Conservation (phyloP, 129 eudicot species). For the Centrapalus pauciflorus region DNA sequence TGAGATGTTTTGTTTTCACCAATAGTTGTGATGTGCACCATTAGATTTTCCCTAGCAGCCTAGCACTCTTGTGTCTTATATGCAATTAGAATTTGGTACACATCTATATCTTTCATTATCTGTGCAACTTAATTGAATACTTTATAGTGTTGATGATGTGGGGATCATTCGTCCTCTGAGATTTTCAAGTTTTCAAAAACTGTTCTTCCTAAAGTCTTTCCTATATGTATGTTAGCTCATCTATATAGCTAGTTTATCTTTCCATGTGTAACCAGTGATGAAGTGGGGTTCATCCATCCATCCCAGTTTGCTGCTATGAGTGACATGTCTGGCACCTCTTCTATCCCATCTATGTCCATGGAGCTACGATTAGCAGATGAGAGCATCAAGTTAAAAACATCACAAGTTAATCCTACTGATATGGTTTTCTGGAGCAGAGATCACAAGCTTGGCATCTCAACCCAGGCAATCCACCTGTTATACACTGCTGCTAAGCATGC, state of each 20-base stretch:
- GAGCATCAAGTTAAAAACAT: neutral
- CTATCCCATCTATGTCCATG: slow-evolving; percentile 17
- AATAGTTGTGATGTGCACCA: neutral
- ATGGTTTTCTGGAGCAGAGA: slow-evolving; percentile 65
- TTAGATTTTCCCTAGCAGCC: neutral
- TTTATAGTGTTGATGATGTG: neutral
- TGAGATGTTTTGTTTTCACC: neutral
- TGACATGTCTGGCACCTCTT: slow-evolving; percentile 28
- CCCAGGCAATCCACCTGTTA: slow-evolving; percentile 46
- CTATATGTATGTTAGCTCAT: neutral
- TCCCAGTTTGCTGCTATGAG: slow-evolving; percentile 55
- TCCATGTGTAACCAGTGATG: slow-evolving; percentile 53
- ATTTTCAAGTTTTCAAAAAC: neutral
- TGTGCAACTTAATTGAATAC: neutral
- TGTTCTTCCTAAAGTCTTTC: neutral
- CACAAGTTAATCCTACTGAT: slow-evolving; percentile 17
- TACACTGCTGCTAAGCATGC: slow-evolving; percentile 61
- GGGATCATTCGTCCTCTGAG: no score
- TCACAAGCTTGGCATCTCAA: slow-evolving; percentile 85
- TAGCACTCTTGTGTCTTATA: neutral
- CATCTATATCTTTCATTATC: neutral
- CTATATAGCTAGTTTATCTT: slow-evolving; percentile 9
- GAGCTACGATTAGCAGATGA: slow-evolving; percentile 20
- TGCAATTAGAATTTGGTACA: neutral
- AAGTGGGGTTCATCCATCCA: slow-evolving; percentile 91